phyloP scores from a whole-genome alignment of 441 rosid genomes.

The Viola pubescens region DNA sequence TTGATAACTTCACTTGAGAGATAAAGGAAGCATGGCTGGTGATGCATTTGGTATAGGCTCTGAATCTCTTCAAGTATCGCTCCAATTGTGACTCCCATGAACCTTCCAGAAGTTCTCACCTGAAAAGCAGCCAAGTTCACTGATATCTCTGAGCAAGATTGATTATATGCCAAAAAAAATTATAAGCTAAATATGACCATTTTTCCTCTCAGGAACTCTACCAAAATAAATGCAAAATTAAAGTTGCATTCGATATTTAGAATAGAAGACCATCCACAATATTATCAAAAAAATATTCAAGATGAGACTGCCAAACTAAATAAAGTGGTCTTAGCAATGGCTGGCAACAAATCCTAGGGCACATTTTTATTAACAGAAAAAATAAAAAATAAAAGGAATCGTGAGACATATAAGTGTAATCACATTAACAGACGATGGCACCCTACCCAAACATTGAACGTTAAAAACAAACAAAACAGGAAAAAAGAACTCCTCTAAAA shows the following conservation, averaged over 20 bases:
- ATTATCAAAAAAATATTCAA: slow-evolving; percentile 1
- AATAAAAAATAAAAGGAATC: too few species aligned
- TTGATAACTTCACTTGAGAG: slow-evolving; percentile 92
- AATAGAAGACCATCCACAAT: not conserved
- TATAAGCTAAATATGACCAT: not conserved
- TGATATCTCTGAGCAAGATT: slow-evolving; percentile 9
- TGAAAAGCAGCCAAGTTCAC: slow-evolving; percentile 24
- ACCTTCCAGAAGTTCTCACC: slow-evolving; percentile 97
- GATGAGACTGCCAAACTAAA: not conserved
- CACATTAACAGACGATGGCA: too few species aligned
- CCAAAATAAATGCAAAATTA: not conserved
- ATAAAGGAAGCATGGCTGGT: slow-evolving; percentile 97
- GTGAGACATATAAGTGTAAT: too few species aligned
- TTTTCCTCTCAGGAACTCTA: not conserved
- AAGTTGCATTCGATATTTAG: not conserved
- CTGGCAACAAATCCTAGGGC: too few species aligned
- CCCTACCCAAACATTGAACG: too few species aligned
- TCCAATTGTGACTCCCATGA: slow-evolving; percentile 88
- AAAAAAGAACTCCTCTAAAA: not conserved
- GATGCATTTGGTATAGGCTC: slow-evolving; percentile 82
- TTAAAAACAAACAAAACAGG: too few species aligned
- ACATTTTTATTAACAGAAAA: too few species aligned
- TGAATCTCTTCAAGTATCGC: slow-evolving; percentile 95
- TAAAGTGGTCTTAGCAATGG: too few species aligned
- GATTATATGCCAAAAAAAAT: slow-evolving; percentile 3